These are phyloP conservation scores for Lyophyllum shimeji DNA, from an alignment of 768 basidiomycete genomes.

Conservation along the genomic window DNA sequence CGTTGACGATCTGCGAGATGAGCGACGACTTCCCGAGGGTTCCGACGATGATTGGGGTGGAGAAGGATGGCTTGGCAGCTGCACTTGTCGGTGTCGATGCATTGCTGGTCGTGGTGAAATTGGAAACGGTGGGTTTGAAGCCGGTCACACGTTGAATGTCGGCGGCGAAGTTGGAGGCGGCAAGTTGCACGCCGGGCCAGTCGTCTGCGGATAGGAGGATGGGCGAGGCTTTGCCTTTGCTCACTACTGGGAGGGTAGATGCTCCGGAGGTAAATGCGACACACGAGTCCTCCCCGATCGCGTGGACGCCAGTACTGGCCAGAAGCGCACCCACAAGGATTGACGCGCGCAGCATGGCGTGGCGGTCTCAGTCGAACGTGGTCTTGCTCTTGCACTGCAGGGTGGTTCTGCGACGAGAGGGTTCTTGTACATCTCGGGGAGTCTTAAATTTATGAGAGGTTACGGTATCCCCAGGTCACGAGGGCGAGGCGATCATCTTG, in stretches of 20 bases:
- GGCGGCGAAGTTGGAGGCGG: conserved; percentile 55
- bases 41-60: conserved; percentile 60
- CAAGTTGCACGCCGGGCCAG: conserved; percentile 63
- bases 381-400: neutral
- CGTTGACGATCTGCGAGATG: conserved; percentile 50
- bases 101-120: conserved; percentile 40
- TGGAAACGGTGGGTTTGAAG: conserved; percentile 46
- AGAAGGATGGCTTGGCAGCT: too few relatives aligned
- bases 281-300: conserved; percentile 50
- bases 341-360: conserved; percentile 15
- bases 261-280: conserved; percentile 41
- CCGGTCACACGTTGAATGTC: conserved; percentile 66
- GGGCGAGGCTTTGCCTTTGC: conserved; percentile 43
- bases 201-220: conserved; percentile 54
- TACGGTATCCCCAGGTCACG: neutral
- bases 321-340: conserved; percentile 14
- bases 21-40: conserved; percentile 59
- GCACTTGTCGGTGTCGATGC: conserved; percentile 21
- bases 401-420: neutral
- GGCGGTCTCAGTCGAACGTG: neutral
- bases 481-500: neutral
- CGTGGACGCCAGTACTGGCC: conserved; percentile 21
- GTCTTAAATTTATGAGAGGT: neutral
- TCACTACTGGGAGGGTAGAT: conserved; percentile 43
- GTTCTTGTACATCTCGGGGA: neutral